Base-by-base conservation (phyloP, 495 filamentous ascomycete genomes). In the Penicillium mononematosum region DNA sequence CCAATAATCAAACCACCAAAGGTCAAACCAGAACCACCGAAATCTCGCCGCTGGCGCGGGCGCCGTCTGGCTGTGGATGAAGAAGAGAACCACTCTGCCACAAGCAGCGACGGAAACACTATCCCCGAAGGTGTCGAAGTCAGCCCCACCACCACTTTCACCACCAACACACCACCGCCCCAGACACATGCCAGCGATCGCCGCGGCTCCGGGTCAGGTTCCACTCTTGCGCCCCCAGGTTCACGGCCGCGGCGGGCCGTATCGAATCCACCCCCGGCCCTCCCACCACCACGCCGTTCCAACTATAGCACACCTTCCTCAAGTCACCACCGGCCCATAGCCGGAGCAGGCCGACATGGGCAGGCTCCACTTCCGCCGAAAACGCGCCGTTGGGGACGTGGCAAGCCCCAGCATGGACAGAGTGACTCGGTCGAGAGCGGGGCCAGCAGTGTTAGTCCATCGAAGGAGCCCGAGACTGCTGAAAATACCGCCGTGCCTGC, bases 21-120 rank as follows among this genome's bases (percentile, higher is more conserved):
- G 58, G 48, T 74, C 56, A 79, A 74, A 46, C 75, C 75, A 2
- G 70, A 75, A 31, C 76, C 76, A 8, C 76, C 76, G 1, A 79
- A 77, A 47, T 53, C 76, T 47, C 66, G 76, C 11, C 74, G 76
- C 41, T 78, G 68, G 73, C 73, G 73, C 16, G 75, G 75, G 12
- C 62, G 71, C 58, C 68, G 70, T 47, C 53, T 61, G 10, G 50
- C 53, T 14, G 56, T 44, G 7, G 68, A 67, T 10, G 68, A 73
- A 1, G 67, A 66, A 10, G 61, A 69, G 2, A 58, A 65, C 22
- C 58, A 61, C 27, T 66, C 63, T 8, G 24, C 63, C 32, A 64
- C 64, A 25, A 68, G 60, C 34, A 66, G 68, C 32, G 67, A 70
- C 20, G 51, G 59, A 34, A 67, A 70, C 41, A 73, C 59, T 11